Evolutionary conservation across 2,329 filamentous ascomycete genomes (phyloP).

Genomic region (Pseudogymnoascus sp.): DNA sequence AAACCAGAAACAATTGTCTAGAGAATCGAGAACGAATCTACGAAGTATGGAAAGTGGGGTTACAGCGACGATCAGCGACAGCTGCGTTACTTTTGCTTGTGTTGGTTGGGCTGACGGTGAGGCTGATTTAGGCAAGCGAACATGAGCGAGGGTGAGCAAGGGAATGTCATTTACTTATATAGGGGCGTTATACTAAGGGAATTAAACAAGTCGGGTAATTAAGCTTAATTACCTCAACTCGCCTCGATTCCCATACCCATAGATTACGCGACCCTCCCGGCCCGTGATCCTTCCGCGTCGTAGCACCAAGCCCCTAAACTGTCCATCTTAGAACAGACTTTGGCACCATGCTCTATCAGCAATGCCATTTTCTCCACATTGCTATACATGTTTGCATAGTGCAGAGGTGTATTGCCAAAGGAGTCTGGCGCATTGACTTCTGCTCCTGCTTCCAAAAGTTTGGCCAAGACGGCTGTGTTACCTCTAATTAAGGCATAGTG

Average conservation of each 20-base stretch:
- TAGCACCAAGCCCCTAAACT: neutral
- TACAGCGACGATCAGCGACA: too few relatives aligned
- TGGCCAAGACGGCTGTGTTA: neutral
- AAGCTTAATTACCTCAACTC: neutral
- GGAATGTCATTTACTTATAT: too few relatives aligned
- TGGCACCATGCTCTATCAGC: conserved; percentile 7
- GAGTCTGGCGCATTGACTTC: conserved; percentile 1
- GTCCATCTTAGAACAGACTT: conserved; percentile 9
- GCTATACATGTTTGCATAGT: conserved; percentile 12
- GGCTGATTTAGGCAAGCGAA: too few relatives aligned
- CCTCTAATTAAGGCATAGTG: conserved; percentile 2
- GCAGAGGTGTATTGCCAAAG: conserved; percentile 13
- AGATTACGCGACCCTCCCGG: neutral
- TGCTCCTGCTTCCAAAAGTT: neutral
- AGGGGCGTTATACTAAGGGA: neutral
- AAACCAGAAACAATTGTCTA: too few relatives aligned
- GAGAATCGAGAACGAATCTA: too few relatives aligned
- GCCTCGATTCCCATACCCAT: too few relatives aligned
- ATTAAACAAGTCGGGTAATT: neutral
- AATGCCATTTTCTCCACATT: neutral
- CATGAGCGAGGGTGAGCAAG: too few relatives aligned
- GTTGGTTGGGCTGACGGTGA: too few relatives aligned
- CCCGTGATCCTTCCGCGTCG: neutral
- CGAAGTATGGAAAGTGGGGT: too few relatives aligned
- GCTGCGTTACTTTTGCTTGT: too few relatives aligned